These are phyloP conservation scores for Candida sphagnicola DNA, from an alignment of 805 yeast species.

Conservation along the genomic window DNA sequence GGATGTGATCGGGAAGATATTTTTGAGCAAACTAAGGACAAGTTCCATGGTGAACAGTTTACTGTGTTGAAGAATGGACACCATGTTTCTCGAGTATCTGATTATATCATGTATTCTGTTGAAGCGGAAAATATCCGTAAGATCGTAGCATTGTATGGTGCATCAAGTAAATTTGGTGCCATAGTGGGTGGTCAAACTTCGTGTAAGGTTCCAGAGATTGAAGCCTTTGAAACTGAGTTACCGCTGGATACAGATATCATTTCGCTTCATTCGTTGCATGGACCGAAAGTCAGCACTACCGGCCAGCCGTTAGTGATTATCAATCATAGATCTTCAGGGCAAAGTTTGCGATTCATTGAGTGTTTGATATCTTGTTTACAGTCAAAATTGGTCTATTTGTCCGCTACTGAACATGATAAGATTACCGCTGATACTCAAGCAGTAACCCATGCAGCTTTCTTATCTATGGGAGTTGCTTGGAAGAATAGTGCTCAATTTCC, in stretches of 20 bases:
- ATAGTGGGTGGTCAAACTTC: slow-evolving; percentile 98
- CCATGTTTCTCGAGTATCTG: slow-evolving; percentile 73
- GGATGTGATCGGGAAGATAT: slow-evolving; percentile 81
- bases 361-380: slow-evolving; percentile 65
- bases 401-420: slow-evolving; percentile 87
- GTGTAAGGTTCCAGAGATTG: slow-evolving; percentile 86
- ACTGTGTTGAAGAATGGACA: slow-evolving; percentile 75
- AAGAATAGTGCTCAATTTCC: slow-evolving; percentile 77
- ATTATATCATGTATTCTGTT: slow-evolving; percentile 83
- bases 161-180: slow-evolving; percentile 82
- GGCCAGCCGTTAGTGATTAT: slow-evolving; percentile 93
- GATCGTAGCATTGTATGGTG: slow-evolving; percentile 76
- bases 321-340: slow-evolving; percentile 60
- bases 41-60: slow-evolving; percentile 42
- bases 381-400: slow-evolving; percentile 70
- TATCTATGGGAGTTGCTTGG: slow-evolving; percentile 98
- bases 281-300: slow-evolving; percentile 82
- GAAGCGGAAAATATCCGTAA: slow-evolving; percentile 82
- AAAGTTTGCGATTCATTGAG: slow-evolving; percentile 58
- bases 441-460: slow-evolving; percentile 95
- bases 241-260: slow-evolving; percentile 82
- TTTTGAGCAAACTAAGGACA: slow-evolving; percentile 42
- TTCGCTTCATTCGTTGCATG: slow-evolving; percentile 89
- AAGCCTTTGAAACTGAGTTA: slow-evolving; percentile 71
- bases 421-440: slow-evolving; percentile 99